Percentiles rank a stretch among this genome's conserved stretches.
Evolutionary conservation across 1,284 basidiomycete species (phyloP).

Genomic region (Malassezia cuniculi): DNA sequence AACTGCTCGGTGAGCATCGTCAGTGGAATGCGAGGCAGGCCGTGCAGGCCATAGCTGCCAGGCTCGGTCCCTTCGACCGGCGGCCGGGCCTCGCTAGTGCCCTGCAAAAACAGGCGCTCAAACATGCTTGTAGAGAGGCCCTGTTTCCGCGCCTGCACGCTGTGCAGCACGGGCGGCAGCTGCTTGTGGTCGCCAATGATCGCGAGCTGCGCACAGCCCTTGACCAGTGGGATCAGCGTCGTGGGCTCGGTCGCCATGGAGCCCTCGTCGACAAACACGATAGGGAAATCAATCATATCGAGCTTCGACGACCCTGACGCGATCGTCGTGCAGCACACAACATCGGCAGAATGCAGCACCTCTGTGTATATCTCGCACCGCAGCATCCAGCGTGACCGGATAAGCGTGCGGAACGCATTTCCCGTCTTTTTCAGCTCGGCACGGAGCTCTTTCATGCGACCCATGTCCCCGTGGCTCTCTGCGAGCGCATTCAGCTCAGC

Average conservation of each 20-base stretch:
- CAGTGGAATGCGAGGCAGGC: conserved; percentile 48
- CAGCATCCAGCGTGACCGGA: conserved; percentile 28
- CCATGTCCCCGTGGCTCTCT: background rate
- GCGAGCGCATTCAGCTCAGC: conserved; percentile 9
- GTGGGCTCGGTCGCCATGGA: conserved; percentile 83
- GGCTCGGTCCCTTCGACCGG: background rate
- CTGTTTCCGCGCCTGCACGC: conserved; percentile 49
- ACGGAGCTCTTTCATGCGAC: background rate
- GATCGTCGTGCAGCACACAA: conserved; percentile 45
- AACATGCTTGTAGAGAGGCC: conserved; percentile 72
- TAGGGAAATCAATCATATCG: conserved; percentile 64
- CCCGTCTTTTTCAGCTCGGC: conserved; percentile 21
- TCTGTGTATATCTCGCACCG: conserved; percentile 40
- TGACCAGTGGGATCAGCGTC: conserved; percentile 47
- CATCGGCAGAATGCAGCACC: conserved; percentile 45
- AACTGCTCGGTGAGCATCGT: conserved; percentile 79
- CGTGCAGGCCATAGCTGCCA: conserved; percentile 27
- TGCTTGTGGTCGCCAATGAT: conserved; percentile 95
- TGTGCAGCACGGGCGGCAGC: conserved; percentile 71
- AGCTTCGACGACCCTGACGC: conserved; percentile 21
- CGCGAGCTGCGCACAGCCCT: conserved; percentile 59
- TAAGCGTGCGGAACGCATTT: conserved; percentile 23
- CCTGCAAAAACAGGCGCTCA: conserved; percentile 65
- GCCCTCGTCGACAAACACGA: conserved; percentile 87
- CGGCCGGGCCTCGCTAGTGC: conserved; percentile 47